A percentile compares a stretch with the other conserved stretches of the same genome.
Conservation (phyloP, 352 stramenopile genomes). For the Phytophthora ohioensis region DNA sequence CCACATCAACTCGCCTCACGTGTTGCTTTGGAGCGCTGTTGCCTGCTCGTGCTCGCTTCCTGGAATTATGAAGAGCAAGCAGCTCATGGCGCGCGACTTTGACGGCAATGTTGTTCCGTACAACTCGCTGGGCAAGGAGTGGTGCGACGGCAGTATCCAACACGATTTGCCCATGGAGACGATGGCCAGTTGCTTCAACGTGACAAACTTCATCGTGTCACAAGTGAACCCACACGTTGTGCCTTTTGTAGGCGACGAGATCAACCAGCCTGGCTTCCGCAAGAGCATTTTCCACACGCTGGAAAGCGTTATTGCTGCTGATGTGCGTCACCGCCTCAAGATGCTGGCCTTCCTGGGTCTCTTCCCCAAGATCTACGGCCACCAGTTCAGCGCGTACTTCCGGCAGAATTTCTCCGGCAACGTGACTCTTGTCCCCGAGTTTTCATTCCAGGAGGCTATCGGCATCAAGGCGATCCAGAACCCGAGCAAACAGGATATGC, state of each 20-base stretch:
- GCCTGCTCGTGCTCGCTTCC: conserved; percentile 92
- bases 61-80: conserved; percentile 93
- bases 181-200: conserved; percentile 95
- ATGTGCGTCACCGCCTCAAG: conserved; percentile 74
- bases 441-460: conserved; percentile 87
- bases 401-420: conserved; percentile 97
- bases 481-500: conserved; percentile 75
- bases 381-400: conserved; percentile 84
- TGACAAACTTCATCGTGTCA: conserved; percentile 94
- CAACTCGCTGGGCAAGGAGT: conserved; percentile 93
- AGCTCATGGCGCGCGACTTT: conserved; percentile 83
- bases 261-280: conserved; percentile 71
- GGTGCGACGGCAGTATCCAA: conserved; percentile 94
- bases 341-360: conserved; percentile 88
- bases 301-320: conserved; percentile 87
- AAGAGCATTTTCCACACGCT: conserved; percentile 79
- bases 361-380: conserved; percentile 83
- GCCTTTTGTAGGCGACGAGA: conserved; percentile 92
- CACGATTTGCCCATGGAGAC: conserved; percentile 94
- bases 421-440: conserved; percentile 94
- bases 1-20: conserved; percentile 94
- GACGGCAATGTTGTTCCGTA: conserved; percentile 91
- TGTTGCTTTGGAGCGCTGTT: conserved; percentile 92
- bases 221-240: conserved; percentile 93
- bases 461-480: conserved; percentile 89